Evolutionary conservation across 805 yeast species (phyloP), one percentile per base, ranked within the genome.

Genomic region (Dipodascus albidus): DNA sequence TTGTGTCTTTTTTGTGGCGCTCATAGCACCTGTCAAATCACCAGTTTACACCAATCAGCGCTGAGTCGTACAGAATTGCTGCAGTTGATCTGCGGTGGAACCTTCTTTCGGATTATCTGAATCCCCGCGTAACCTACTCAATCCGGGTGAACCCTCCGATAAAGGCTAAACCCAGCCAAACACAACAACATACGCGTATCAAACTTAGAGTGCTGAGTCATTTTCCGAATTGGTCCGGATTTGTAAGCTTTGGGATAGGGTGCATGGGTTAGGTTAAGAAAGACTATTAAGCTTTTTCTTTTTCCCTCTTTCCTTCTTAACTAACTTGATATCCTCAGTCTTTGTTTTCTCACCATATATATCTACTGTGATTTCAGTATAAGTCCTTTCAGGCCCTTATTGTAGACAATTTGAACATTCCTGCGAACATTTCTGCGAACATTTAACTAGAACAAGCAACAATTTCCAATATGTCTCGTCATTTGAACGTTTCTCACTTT

Each of bases 401-500:
- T n/a, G n/a, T n/a, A n/a, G n/a, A n/a, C n/a, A n/a, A n/a, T n/a
- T n/a, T n/a, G n/a, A n/a, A n/a, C n/a, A n/a, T n/a, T n/a, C n/a
- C n/a, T n/a, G n/a, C n/a, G n/a, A n/a, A n/a, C n/a, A 31, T 31
- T 9, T 31, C 38, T 31, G 15, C 14, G 15, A 15, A 31, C 15
- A n/a, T n/a, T 14, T 17, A 38, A 3, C 44, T 38, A 11, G 44
- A 38, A 38, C 17, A 4, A 38, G n/a, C 9, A 31, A 31, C 9
- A 31, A 31, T 9, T 9, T 9, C 3, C 17, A 38, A 38, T 6
- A 38, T 38, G 44, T 47, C 49, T 41, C 44, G 66, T 41, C 63
- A 62, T 53, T 35, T 60, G 49, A 62, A 64, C 55, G 64, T 65
- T 31, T 61, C 67, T 50, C 66, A 64, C 53, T 65, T 64, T 59